Base-by-base conservation (phyloP, 805 yeast species). In the Metschnikowia hibisci region DNA sequence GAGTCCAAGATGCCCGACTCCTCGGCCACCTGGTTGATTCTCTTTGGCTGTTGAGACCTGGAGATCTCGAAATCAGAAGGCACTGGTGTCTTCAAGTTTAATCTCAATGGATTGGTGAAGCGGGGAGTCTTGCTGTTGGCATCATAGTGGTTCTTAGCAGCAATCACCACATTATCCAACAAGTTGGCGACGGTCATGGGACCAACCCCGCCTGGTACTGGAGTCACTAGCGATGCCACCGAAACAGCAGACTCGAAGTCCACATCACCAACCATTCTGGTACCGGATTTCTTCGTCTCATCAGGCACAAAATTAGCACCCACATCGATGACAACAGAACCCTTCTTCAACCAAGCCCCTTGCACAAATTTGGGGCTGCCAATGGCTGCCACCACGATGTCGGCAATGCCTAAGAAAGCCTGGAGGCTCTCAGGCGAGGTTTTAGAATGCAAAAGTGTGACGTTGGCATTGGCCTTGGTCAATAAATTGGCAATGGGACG, bases 131-230 rank as follows among this genome's bases (percentile, higher is more conserved):
- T 61, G 54, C 64, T 68, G 57, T 57, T 77, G 43, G 58, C 61
- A 27, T 53, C 46, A 54, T 64, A 68, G 56, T 67, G 71, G 48
- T 73, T 70, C 60, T 81, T 74, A 31, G 93, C 90, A 40, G 90
- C 84, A 43, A 71, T 65, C 30, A 81, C 68, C 23, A 85, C 89
- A 61, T 86, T 86, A 51, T 80, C 80, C 62, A 84, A 77, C 44
- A 86, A 69, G 80, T 82, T 82, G 22, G 93, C 93, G 35, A 86
- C 91, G 11, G 95, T 86, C 95, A 86, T 86, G 59, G 95, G 95
- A 41, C 95, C 95, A 51, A 86, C 95, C 52, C 95, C 95, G 61
- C 95, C 95, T 41, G 95, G 95, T 45, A 86, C 95, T 8, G 95
- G 95, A n/a, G 95, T 86, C 50, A 85, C 71, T 54, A 74, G 73